phyloP scores from a whole-genome alignment of 2,329 filamentous ascomycete species.

The Colletotrichum liaoningense region DNA sequence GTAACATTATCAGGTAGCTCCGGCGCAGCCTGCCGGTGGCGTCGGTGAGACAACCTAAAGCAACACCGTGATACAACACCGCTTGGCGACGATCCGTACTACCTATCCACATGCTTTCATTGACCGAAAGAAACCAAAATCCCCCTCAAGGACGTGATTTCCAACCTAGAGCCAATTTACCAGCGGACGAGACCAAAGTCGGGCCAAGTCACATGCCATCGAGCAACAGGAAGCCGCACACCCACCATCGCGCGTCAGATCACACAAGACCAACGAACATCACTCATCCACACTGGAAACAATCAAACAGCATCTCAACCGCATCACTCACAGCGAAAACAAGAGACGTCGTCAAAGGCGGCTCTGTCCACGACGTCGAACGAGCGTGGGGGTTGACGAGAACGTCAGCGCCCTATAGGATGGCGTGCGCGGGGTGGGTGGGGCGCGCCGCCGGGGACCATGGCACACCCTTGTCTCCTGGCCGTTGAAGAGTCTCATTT shows the following conservation, averaged over 20 bases:
- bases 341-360: constrained; percentile 31
- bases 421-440: constrained; percentile 35
- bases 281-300: too few relatives aligned
- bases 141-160: too few relatives aligned
- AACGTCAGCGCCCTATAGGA: constrained; percentile 35
- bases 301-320: neutral
- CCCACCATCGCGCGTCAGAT: neutral
- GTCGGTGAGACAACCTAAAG: too few relatives aligned
- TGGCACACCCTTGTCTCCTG: constrained; percentile 32
- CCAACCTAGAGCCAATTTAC: too few relatives aligned
- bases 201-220: neutral
- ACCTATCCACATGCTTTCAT: too few relatives aligned
- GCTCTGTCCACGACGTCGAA: constrained; percentile 15
- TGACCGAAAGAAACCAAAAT: too few relatives aligned
- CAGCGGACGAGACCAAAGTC: too few relatives aligned
- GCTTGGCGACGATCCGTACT: too few relatives aligned
- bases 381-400: constrained; percentile 31
- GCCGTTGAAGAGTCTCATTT: constrained; percentile 8
- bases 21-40: too few relatives aligned
- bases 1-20: accelerated
- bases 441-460: constrained; percentile 26
- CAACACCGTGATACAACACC: too few relatives aligned
- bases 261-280: too few relatives aligned
- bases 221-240: neutral
- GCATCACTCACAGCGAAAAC: neutral